Evolutionary conservation across 2,329 filamentous ascomycete genomes (phyloP).

Genomic region (Parastagonospora nodorum): DNA sequence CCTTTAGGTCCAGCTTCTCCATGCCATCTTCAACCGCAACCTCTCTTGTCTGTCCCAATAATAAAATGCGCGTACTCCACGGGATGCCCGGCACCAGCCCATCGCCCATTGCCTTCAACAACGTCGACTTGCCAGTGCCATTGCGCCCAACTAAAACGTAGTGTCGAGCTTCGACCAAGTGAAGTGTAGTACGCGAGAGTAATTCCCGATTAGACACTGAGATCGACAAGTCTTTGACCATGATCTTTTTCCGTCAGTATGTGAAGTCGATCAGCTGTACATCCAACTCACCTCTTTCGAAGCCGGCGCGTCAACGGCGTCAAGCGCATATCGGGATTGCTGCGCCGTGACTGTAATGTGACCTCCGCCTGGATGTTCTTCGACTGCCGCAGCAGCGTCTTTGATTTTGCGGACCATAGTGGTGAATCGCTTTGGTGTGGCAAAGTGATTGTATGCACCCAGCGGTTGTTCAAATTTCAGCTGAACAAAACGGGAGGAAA

Average conservation of each 20-base stretch:
- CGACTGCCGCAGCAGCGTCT: constrained; percentile 15
- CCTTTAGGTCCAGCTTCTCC: constrained; percentile 22
- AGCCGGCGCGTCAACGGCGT: constrained; percentile 45
- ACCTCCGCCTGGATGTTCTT: constrained; percentile 30
- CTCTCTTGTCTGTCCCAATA: constrained; percentile 43
- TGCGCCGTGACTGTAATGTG: constrained; percentile 45
- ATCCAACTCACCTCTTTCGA: constrained; percentile 39
- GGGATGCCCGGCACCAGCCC: constrained; percentile 73
- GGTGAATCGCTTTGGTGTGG: no score
- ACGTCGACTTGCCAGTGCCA: constrained; percentile 80
- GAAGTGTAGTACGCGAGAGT: constrained; percentile 70
- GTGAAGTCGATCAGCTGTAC: neutral
- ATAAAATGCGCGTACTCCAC: constrained; percentile 41
- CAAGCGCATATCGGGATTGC: constrained; percentile 46
- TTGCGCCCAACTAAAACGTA: constrained; percentile 83
- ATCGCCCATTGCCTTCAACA: constrained; percentile 75
- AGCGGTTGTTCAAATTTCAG: no score
- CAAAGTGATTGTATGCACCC: no score
- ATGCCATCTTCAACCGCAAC: constrained; percentile 39
- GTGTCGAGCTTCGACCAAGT: constrained; percentile 72
- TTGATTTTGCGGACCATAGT: constrained; percentile 39
- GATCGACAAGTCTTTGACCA: constrained; percentile 72
- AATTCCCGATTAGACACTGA: constrained; percentile 68
- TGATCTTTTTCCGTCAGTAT: constrained; percentile 35
- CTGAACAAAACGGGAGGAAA: no score